Evolutionary conservation across 202 grass and related monocot species (phyloP).

Genomic region (Dendrocalamus latiflorus): DNA sequence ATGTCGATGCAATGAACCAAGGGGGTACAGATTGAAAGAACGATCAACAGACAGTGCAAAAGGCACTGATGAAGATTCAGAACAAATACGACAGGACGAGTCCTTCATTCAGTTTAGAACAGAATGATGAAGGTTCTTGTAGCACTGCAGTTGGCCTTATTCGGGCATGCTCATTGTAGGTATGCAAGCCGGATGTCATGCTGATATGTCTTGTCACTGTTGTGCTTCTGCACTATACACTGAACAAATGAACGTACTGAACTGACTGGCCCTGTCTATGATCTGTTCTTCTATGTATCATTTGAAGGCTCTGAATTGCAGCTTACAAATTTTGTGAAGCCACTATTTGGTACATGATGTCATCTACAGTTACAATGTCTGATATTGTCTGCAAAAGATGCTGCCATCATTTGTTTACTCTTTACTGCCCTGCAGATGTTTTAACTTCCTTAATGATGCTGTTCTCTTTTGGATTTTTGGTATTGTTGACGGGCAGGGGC

Average conservation of each 20-base stretch:
- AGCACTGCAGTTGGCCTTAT: background rate
- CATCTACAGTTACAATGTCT: constrained; percentile 1
- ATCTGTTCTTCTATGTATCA: constrained; percentile 6
- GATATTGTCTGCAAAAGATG: constrained; percentile 17
- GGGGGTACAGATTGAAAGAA: constrained; percentile 10
- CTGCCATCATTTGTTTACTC: background rate
- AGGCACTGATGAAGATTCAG: background rate
- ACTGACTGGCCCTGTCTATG: background rate
- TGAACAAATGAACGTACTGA: constrained; percentile 11
- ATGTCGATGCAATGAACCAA: background rate
- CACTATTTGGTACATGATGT: constrained; percentile 2
- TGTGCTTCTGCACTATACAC: background rate
- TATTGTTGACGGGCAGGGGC: background rate
- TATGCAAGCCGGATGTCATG: background rate
- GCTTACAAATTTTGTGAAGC: background rate
- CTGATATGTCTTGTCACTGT: constrained; percentile 5
- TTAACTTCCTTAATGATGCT: background rate
- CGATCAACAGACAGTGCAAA: constrained; percentile 7
- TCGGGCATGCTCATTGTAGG: background rate
- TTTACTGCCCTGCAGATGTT: background rate
- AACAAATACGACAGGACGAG: constrained; percentile 11
- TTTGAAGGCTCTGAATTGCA: constrained; percentile 14
- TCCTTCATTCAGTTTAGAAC: constrained; percentile 25
- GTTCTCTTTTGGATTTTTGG: background rate
- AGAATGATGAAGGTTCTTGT: constrained; percentile 33